These are phyloP conservation scores for Fragaria ananassa DNA, from an alignment of 306 rosid species.

Conservation along the genomic window DNA sequence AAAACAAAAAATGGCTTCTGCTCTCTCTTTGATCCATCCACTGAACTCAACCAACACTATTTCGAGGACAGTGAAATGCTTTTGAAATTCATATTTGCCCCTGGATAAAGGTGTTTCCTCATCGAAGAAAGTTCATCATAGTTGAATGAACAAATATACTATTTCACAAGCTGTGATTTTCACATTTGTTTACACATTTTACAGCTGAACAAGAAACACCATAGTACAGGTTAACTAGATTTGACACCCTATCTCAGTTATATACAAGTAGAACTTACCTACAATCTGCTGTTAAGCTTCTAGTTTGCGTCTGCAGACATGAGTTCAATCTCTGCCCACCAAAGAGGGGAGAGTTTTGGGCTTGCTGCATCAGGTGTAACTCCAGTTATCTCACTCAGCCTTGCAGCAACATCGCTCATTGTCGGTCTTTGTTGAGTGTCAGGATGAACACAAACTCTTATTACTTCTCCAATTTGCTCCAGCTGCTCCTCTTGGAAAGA, in stretches of 20 bases:
- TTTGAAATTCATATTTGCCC: background rate
- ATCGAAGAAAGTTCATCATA: background rate
- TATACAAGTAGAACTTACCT: slow-evolving; percentile 51
- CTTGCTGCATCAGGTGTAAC: slow-evolving; percentile 71
- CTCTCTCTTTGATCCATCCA: background rate
- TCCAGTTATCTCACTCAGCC: slow-evolving; percentile 68
- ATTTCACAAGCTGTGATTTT: slow-evolving; percentile 12
- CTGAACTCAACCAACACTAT: background rate
- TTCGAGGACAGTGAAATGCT: background rate
- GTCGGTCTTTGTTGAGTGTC: slow-evolving; percentile 51
- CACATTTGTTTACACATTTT: background rate
- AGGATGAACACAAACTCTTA: slow-evolving; percentile 52
- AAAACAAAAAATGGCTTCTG: background rate
- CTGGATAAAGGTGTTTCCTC: background rate
- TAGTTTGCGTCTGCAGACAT: slow-evolving; percentile 54
- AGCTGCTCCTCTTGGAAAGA: slow-evolving; percentile 59
- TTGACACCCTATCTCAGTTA: slow-evolving; percentile 31
- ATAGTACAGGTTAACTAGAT: background rate
- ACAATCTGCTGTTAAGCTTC: slow-evolving; percentile 25
- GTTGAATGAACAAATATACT: slow-evolving; percentile 17
- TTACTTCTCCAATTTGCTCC: slow-evolving; percentile 49
- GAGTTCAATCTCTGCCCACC: slow-evolving; percentile 99
- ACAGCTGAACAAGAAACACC: background rate
- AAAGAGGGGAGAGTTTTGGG: slow-evolving; percentile 85
- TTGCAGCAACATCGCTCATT: slow-evolving; percentile 54